Evolutionary conservation across 768 basidiomycete species (phyloP), one percentile per base, ranked within the genome.

Genomic region (Mycena belliarum): DNA sequence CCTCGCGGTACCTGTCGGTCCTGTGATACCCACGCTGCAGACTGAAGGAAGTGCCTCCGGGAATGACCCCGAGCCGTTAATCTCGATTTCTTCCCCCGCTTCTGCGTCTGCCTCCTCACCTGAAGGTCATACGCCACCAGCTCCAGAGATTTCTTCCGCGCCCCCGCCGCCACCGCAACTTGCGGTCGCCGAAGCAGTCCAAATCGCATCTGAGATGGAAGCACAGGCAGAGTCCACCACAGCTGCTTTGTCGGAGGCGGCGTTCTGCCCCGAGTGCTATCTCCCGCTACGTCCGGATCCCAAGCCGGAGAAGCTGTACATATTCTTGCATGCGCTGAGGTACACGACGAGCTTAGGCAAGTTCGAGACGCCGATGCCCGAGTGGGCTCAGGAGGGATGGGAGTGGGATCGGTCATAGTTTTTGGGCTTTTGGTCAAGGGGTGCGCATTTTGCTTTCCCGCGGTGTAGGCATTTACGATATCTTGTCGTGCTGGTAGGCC

Each of bases 241-340:
- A 6, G 64, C 73, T 26, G 66, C 74, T 38, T 66, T 75, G 49
- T 68, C 69, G 15, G 77, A 81, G 37, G 76, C 78, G 52, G 66
- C 80, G 20, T 97, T 93, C 73, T 99, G 96, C 70, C 78, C 83
- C 1, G 91, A 93, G 68, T 99, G 96, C 70, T 98, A 91, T 71
- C 77, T 97, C 44, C 97, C 97, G 16, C 74, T 98, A 24, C 87
- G 95, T 55, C 93, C 94, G 12, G 97, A 99, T 72, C 97, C 96
- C 2, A 85, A 84, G 66, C 95, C 95, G 2, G 93, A 95, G 70
- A 86, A 86, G 59, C 76, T 98, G 55, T 98, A 93, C 73, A 98
- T 99, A 63, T 99, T 95, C 74, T 74, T 99, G 68, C 97, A 99
- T 67, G 95, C 97, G 25, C 72, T 91, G 67, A 82, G 82, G 65